These are phyloP conservation scores for Cymbopogon citratus DNA, from an alignment of 176 grass and related monocot species.

Conservation along the genomic window DNA sequence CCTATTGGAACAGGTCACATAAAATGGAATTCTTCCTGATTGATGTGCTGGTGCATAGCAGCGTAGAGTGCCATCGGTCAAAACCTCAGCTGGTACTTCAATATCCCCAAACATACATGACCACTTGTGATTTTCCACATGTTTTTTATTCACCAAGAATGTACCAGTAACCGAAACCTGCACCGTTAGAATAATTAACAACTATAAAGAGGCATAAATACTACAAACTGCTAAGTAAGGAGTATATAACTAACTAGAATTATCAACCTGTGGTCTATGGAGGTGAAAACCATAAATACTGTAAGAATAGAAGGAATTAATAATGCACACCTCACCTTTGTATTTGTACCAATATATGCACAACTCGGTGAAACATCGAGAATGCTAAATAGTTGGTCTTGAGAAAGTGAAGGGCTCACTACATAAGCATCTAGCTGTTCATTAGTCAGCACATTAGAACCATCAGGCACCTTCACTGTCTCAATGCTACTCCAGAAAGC, in stretches of 20 bases:
- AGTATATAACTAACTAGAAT: slow-evolving; percentile 21
- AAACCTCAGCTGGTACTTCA: slow-evolving; percentile 83
- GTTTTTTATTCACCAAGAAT: slow-evolving; percentile 54
- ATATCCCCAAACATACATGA: slow-evolving; percentile 91
- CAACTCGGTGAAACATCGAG: slow-evolving; percentile 73
- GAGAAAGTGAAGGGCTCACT: slow-evolving; percentile 69
- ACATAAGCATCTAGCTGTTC: slow-evolving; percentile 57
- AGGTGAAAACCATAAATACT: not conserved
- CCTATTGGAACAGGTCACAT: slow-evolving; percentile 78
- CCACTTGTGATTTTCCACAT: slow-evolving; percentile 62
- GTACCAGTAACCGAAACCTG: slow-evolving; percentile 78
- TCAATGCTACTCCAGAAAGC: slow-evolving; percentile 57
- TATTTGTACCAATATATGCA: slow-evolving; percentile 45
- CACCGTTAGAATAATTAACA: slow-evolving; percentile 20
- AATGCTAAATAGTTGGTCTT: slow-evolving; percentile 81
- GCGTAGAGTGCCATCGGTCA: slow-evolving; percentile 60
- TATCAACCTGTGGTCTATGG: not conserved
- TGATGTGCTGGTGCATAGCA: slow-evolving; percentile 61
- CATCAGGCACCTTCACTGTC: slow-evolving; percentile 40
- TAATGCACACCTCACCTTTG: slow-evolving; percentile 48
- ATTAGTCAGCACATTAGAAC: slow-evolving; percentile 43
- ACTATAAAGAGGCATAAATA: not conserved
- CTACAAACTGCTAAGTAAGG: not conserved
- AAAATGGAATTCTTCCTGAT: slow-evolving; percentile 70
- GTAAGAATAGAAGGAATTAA: not conserved